Base-by-base conservation (phyloP, 2,329 filamentous ascomycete genomes). In the Neoscytalidium dimidiatum region DNA sequence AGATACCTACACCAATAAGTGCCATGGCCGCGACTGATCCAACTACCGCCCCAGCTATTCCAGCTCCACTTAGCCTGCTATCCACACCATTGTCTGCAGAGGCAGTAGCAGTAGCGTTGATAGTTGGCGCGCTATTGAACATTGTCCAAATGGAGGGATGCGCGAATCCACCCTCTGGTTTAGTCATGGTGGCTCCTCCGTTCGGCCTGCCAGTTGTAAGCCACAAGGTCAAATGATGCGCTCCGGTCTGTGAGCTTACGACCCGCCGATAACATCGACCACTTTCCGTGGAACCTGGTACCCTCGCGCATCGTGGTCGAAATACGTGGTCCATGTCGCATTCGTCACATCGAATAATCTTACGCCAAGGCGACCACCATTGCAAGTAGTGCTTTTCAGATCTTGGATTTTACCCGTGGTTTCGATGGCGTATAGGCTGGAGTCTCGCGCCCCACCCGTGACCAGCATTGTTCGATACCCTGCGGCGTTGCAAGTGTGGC, bases 401-500 rank as follows among this genome's bases (percentile, higher is more conserved):
- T 64, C 19, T 13, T 23, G 44, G 7, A 46, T 4, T 11, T 28
- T 13, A 9, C 35, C 64, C 4, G 65, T 62, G 4, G 62, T 66
- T 26, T 66, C 65, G 35, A 65, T 46, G 6, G 28, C 57, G 52
- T 38, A 66, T 3, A 43, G 35, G 35, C 33, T 31, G 33, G 60
- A 29, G 33, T 63, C 46, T 17, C 31, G 26, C 3, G 68, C 64
- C 8, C 80, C 80, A 5, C 80, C 80, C 5, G 81, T 72, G 0
- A 76, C 79, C 23, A 82, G 69, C 76, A 82, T 78, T 62, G 81
- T 79, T 8, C 76, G 69, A 17, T 71, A 70, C 2, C 74, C 75
- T 5, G 74, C 74, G 13, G 72, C 49, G 67, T 81, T 78, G 66
- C 80, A 83, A 2, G 75, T 78, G 58, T 82, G 79, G 1, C 75